These are phyloP conservation scores for Boletus tomentosulus DNA, from an alignment of 768 basidiomycete genomes.

Conservation along the genomic window DNA sequence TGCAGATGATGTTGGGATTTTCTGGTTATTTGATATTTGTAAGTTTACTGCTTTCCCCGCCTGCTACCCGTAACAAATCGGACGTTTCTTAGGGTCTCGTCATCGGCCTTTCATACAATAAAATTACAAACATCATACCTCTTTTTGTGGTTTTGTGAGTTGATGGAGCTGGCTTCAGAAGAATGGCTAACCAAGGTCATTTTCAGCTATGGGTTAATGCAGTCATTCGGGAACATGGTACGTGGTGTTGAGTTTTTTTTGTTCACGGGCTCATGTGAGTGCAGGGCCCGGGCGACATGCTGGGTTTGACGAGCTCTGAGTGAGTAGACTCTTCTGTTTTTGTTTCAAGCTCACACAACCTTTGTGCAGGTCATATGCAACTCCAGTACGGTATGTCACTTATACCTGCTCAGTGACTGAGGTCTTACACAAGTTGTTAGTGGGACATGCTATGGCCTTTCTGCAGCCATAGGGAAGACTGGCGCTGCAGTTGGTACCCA, in stretches of 20 bases:
- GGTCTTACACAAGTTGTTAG: conserved; percentile 24
- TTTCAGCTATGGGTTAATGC: conserved; percentile 64
- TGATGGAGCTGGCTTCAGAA: neutral
- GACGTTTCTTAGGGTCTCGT: conserved; percentile 38
- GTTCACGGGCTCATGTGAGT: conserved; percentile 7
- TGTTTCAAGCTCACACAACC: conserved; percentile 2
- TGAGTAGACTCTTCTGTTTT: conserved; percentile 30
- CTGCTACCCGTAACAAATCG: neutral
- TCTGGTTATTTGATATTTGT: conserved; percentile 64
- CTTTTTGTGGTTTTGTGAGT: conserved; percentile 66
- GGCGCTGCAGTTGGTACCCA: conserved; percentile 73
- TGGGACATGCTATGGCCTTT: conserved; percentile 67
- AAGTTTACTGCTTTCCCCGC: conserved; percentile 5
- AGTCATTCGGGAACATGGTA: conserved; percentile 66
- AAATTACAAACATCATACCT: conserved; percentile 56
- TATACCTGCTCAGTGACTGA: neutral
- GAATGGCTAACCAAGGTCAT: neutral
- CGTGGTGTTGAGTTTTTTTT: conserved; percentile 6
- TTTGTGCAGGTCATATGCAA: conserved; percentile 51
- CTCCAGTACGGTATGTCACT: conserved; percentile 49
- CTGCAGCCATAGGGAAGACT: conserved; percentile 64
- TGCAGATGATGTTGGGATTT: conserved; percentile 64
- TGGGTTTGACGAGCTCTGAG: conserved; percentile 64
- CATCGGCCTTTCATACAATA: conserved; percentile 58
- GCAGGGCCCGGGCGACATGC: conserved; percentile 70